A percentile compares a stretch with the other conserved stretches of the same genome.
These are phyloP conservation scores for Diospyros lotus DNA, from an alignment of 148 eudicot species.

Conservation along the genomic window DNA sequence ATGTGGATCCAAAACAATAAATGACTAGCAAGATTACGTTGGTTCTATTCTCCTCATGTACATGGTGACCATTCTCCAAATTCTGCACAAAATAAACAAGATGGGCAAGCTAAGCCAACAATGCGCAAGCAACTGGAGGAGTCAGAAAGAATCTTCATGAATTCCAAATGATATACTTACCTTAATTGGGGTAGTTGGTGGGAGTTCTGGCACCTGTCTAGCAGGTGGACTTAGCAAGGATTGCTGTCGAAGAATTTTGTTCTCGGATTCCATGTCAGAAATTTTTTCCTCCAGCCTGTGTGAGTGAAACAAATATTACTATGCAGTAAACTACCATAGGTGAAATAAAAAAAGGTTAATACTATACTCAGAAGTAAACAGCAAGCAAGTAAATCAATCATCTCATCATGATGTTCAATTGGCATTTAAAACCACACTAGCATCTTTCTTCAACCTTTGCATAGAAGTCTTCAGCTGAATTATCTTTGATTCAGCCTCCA, in stretches of 20 bases:
- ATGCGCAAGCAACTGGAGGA: neutral
- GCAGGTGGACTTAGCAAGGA: conserved; percentile 43
- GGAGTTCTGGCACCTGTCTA: conserved; percentile 33
- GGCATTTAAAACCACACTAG: neutral
- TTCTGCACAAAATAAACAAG: conserved; percentile 35
- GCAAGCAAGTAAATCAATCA: neutral
- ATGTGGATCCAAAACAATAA: conserved; percentile 1
- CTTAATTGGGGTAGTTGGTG: conserved; percentile 44
- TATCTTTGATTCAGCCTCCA: conserved; percentile 79
- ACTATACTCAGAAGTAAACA: neutral
- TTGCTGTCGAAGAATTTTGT: conserved; percentile 74
- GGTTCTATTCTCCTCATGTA: conserved; percentile 38
- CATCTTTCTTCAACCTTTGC: conserved; percentile 60
- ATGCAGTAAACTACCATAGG: neutral
- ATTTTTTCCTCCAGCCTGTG: conserved; percentile 83
- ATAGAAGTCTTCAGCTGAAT: conserved; percentile 70
- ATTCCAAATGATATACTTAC: conserved; percentile 23
- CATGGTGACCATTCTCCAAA: conserved; percentile 63
- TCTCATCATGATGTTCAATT: neutral
- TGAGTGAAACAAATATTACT: neutral
- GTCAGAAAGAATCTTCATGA: neutral
- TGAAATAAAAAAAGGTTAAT: neutral
- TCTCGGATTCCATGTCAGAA: conserved; percentile 76
- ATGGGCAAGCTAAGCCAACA: neutral
- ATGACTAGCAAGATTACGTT: conserved; percentile 29